phyloP scores from a whole-genome alignment of 2,329 filamentous ascomycete genomes.

The Ophioceras dolichostomum region DNA sequence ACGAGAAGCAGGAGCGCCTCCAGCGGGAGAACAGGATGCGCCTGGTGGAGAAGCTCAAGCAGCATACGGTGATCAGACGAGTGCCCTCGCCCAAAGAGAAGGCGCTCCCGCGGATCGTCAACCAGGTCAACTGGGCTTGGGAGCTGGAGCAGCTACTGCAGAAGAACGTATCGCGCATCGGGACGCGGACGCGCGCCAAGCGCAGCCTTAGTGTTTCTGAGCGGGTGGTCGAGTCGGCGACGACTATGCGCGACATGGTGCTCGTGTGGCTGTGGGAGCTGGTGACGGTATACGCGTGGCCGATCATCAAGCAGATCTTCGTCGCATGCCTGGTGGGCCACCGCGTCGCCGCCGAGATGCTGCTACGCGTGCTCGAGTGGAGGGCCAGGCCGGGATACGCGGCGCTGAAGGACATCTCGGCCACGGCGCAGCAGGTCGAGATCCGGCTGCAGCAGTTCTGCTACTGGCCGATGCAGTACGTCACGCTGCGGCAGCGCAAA shows the following conservation, averaged over 20 bases:
- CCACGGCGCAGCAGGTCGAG: conserved; percentile 93
- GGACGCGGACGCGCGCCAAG: conserved; percentile 49
- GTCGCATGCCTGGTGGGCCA: conserved; percentile 70
- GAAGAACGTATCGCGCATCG: conserved; percentile 74
- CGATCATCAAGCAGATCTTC: conserved; percentile 60
- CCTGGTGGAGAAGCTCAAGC: conserved; percentile 74
- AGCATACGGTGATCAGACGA: conserved; percentile 74
- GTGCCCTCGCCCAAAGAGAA: conserved; percentile 70
- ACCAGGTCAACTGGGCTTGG: conserved; percentile 92
- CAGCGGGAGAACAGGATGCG: conserved; percentile 47
- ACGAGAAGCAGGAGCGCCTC: conserved; percentile 51
- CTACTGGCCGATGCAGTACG: conserved; percentile 96
- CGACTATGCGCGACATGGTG: conserved; percentile 68
- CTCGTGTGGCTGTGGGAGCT: conserved; percentile 57
- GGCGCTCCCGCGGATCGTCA: conserved; percentile 68
- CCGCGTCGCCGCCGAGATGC: conserved; percentile 65
- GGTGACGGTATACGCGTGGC: conserved; percentile 65
- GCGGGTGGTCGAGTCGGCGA: conserved; percentile 85
- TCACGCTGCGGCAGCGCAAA: conserved; percentile 79
- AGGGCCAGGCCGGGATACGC: conserved; percentile 64
- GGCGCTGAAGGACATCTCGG: conserved; percentile 89
- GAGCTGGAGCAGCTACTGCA: conserved; percentile 79
- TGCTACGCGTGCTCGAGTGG: conserved; percentile 76
- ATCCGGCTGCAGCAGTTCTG: conserved; percentile 96
- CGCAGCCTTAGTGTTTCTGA: conserved; percentile 87